Percentiles rank a stretch among this genome's conserved stretches.
Evolutionary conservation across 2,329 filamentous ascomycete genomes (phyloP).

Genomic region (Aureobasidium sp.): DNA sequence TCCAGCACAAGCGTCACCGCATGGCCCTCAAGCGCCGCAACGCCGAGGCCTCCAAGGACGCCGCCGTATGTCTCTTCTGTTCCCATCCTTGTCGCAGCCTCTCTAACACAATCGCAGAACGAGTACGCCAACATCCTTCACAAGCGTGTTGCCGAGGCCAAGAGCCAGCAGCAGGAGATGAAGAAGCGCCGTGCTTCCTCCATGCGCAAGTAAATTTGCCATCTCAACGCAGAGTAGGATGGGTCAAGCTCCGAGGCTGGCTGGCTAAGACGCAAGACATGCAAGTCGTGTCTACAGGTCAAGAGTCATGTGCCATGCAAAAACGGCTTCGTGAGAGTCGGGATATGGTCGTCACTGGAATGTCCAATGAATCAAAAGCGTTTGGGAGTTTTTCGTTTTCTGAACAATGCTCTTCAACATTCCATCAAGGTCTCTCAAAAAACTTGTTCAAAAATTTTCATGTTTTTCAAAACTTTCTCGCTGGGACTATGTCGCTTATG

Average conservation of each 20-base stretch:
- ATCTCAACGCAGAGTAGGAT: neutral
- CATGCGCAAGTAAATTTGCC: slow-evolving; percentile 64
- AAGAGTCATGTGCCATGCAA: slow-evolving; percentile 6
- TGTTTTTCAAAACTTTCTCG: neutral
- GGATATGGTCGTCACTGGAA: slow-evolving; percentile 7
- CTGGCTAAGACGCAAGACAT: neutral
- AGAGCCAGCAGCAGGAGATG: slow-evolving; percentile 84
- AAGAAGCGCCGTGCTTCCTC: slow-evolving; percentile 97
- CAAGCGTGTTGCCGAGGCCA: slow-evolving; percentile 95
- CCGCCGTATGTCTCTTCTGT: slow-evolving; percentile 66
- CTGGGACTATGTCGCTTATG: neutral
- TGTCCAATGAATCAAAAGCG: slow-evolving; percentile 7
- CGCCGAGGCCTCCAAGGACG: slow-evolving; percentile 95
- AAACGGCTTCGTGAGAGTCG: slow-evolving; percentile 4
- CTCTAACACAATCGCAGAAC: slow-evolving; percentile 56
- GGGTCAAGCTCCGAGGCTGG: neutral
- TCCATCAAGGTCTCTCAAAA: slow-evolving; percentile 7
- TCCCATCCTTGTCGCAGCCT: neutral
- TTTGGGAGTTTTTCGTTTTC: slow-evolving; percentile 3
- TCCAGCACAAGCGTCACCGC: slow-evolving; percentile 99
- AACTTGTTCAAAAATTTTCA: neutral
- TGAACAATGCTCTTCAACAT: slow-evolving; percentile 1
- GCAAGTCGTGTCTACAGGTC: slow-evolving; percentile 4
- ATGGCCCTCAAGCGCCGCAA: slow-evolving; percentile 97
- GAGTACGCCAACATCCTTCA: slow-evolving; percentile 95